A percentile compares a stretch with the other conserved stretches of the same genome.
Evolutionary conservation across 2,329 filamentous ascomycete genomes (phyloP).

Genomic region (Neoascochyta sp.): DNA sequence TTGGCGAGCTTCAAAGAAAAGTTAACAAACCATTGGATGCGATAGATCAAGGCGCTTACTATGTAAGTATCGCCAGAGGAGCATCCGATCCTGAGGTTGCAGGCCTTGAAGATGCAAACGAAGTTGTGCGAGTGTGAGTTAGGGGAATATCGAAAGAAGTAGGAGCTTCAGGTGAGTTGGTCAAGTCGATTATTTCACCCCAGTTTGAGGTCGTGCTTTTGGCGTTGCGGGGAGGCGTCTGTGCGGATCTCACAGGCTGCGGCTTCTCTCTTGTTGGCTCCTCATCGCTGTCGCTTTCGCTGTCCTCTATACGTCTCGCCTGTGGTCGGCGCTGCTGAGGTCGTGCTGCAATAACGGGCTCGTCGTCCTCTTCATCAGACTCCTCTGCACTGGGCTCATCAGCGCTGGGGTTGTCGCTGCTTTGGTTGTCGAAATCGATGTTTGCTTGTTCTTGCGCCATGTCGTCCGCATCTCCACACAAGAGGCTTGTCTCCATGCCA

Average conservation of each 20-base stretch:
- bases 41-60: slow-evolving; percentile 23
- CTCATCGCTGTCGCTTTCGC: no score
- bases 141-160: slow-evolving; percentile 17
- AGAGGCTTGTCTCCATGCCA: slow-evolving; percentile 30
- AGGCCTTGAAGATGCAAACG: slow-evolving; percentile 28
- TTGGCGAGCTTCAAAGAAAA: slow-evolving; percentile 30
- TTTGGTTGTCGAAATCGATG: slow-evolving; percentile 1
- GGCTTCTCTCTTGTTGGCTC: slow-evolving; percentile 2
- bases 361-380: slow-evolving; percentile 10
- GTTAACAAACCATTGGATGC: no score
- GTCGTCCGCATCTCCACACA: slow-evolving; percentile 27
- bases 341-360: no score
- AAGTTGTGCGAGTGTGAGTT: slow-evolving; percentile 18
- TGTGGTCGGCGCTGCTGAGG: slow-evolving; percentile 14
- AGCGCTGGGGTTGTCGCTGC: slow-evolving; percentile 4
- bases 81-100: slow-evolving; percentile 28
- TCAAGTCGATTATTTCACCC: slow-evolving; percentile 34
- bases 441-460: slow-evolving; percentile 7
- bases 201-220: slow-evolving; percentile 28
- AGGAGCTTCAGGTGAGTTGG: slow-evolving; percentile 23
- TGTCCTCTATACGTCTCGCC: slow-evolving; percentile 11
- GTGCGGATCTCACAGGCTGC: slow-evolving; percentile 17
- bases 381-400: slow-evolving; percentile 4
- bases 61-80: slow-evolving; percentile 28
- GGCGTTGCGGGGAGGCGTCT: slow-evolving; percentile 23